Conservation (phyloP, 805 yeast genomes). For the Candida krabiensis region DNA sequence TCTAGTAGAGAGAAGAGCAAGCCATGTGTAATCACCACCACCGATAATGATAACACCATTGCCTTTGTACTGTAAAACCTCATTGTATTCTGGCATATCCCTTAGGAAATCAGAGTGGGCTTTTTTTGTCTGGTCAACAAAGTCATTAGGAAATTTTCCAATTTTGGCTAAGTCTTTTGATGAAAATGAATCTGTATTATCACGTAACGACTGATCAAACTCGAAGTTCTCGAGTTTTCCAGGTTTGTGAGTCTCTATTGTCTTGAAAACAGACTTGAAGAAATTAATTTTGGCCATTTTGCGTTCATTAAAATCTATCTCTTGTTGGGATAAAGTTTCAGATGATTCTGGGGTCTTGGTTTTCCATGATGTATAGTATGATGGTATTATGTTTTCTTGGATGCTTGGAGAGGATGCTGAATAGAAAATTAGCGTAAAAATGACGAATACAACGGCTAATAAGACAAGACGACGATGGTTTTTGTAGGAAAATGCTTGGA, state of each 20-base stretch:
- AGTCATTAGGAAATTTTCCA: conserved; percentile 20
- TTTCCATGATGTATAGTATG: conserved; percentile 27
- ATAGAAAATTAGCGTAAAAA: conserved; percentile 9
- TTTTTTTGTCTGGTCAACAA: conserved; percentile 30
- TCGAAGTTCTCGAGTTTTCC: conserved; percentile 18
- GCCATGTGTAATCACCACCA: conserved; percentile 62
- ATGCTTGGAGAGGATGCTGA: conserved; percentile 15
- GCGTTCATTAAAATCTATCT: conserved; percentile 10
- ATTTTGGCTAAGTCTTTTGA: conserved; percentile 10
- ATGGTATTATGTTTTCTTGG: conserved; percentile 19
- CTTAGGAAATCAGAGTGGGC: conserved; percentile 34
- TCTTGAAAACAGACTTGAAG: conserved; percentile 22
- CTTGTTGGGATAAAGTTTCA: conserved; percentile 6
- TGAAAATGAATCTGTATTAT: conserved; percentile 4
- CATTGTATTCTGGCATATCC: conserved; percentile 39
- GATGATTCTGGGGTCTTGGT: conserved; percentile 3
- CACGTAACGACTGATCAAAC: conserved; percentile 10
- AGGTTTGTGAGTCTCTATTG: conserved; percentile 22
- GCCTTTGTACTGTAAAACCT: conserved; percentile 34
- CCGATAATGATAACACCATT: conserved; percentile 70
- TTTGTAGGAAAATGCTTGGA: conserved; percentile 14
- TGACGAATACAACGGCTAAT: conserved; percentile 5
- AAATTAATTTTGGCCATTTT: conserved; percentile 18
- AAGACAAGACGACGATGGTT: conserved; percentile 11
- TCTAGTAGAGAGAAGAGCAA: conserved; percentile 55